Conservation (phyloP, 768 basidiomycete species). For the Boletus tylopilopsis region DNA sequence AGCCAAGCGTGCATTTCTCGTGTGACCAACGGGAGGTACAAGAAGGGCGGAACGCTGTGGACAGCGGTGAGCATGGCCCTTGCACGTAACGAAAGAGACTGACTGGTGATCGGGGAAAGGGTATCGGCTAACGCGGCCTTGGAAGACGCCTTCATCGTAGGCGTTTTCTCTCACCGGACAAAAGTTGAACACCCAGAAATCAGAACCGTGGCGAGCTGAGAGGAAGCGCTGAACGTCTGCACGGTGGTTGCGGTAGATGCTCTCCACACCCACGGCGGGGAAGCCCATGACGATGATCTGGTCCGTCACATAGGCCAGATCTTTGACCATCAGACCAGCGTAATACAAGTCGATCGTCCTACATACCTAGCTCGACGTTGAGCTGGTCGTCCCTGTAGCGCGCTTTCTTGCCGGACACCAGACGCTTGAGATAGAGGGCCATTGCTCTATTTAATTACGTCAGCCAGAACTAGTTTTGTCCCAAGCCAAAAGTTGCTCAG, state of each 20-base stretch:
- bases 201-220: constrained; percentile 64
- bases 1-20: constrained; percentile 77
- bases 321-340: constrained; percentile 25
- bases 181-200: constrained; percentile 89
- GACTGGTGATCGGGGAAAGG: constrained; percentile 92
- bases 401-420: constrained; percentile 82
- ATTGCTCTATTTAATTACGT: constrained; percentile 45
- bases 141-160: constrained; percentile 67
- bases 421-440: constrained; percentile 62
- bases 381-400: constrained; percentile 67
- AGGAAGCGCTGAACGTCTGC: constrained; percentile 76
- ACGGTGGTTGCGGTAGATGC: constrained; percentile 74
- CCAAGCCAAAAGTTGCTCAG: neutral
- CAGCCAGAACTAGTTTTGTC: constrained; percentile 5
- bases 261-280: constrained; percentile 75
- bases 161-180: constrained; percentile 80
- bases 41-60: constrained; percentile 76
- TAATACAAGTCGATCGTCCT: constrained; percentile 16
- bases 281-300: constrained; percentile 79
- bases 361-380: constrained; percentile 71
- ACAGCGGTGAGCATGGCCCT: neutral
- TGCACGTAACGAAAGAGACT: constrained; percentile 50
- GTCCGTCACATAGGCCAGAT: constrained; percentile 70
- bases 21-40: constrained; percentile 66
- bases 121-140: constrained; percentile 73